Evolutionary conservation across 176 grass and related monocot species (phyloP), one percentile per base, ranked within the genome.

Genomic region (Zoysia japonica): DNA sequence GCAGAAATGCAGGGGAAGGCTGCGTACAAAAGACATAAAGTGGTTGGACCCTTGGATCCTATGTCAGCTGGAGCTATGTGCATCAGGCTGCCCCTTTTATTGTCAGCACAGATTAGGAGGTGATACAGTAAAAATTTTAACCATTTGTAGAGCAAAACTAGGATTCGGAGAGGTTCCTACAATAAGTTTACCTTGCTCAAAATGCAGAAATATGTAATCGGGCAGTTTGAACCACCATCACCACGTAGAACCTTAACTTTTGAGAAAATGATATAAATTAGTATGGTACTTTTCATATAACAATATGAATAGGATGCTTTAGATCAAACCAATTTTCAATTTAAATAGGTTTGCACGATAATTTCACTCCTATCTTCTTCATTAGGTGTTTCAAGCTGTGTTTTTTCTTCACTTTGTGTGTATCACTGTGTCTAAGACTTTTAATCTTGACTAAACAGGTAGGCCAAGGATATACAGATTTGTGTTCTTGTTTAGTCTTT

Each of bases 401-500:
- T 35, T 10, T 9, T 13, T 12, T 11, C 3, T 28, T 35, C 13
- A 5, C 17, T 19, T 19, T 28, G 5, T 20, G 16, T 60, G 17
- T 55, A 5, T 55, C 5, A 55, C 53, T 6, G 4, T 19, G 11
- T 50, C 9, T 70, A 48, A 47, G 8, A n/a, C 50, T 39, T 68
- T 2, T 38, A 48, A 76, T 49, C 1, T 76, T 65, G 17, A 68
- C 3, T 63, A 74, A 75, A 41, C 43, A 43, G n/a, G 11, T 65
- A 9, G 14, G 35, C 35, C 44, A 68, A 63, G n/a, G 43, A 61
- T 61, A n/a, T 37, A 46, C 50, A 41, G n/a, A 16, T 63, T 64
- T 55, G 64, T 11, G 14, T 41, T 16, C 41, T 1, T 73, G 52
- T 42, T 74, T 49, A 3, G 7, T 65, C n/a, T 85, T 85, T 51